A percentile compares a stretch with the other conserved stretches of the same genome.
Evolutionary conservation across 805 yeast genomes (phyloP).

Genomic region (Candida dendrica): DNA sequence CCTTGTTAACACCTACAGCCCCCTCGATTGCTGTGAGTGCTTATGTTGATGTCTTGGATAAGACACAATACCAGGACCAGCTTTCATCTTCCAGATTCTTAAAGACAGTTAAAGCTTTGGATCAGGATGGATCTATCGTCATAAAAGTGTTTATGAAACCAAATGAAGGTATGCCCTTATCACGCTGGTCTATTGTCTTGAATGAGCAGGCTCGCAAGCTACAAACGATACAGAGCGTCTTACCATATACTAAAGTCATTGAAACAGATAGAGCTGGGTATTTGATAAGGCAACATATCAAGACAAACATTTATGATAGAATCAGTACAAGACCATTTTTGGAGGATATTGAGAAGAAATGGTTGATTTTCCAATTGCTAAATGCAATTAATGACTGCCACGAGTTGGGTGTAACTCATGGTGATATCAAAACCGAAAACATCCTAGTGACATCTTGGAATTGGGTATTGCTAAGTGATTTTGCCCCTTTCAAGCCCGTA

Average conservation of each 20-base stretch:
- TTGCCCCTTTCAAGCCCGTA: conserved; percentile 79
- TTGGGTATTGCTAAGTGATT: conserved; percentile 78
- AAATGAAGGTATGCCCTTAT: conserved; percentile 21
- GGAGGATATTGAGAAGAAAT: conserved; percentile 70
- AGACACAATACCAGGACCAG: conserved; percentile 67
- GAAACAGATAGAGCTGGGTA: conserved; percentile 93
- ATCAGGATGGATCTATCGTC: conserved; percentile 62
- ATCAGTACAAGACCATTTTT: conserved; percentile 83
- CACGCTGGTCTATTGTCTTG: conserved; percentile 12
- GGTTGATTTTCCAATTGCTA: conserved; percentile 78
- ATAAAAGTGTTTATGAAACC: conserved; percentile 84
- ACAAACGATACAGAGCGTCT: conserved; percentile 47
- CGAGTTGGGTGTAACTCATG: conserved; percentile 58
- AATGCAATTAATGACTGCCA: conserved; percentile 62
- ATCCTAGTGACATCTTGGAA: conserved; percentile 82
- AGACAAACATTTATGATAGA: conserved; percentile 80
- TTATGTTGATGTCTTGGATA: conserved; percentile 72
- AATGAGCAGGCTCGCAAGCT: conserved; percentile 33
- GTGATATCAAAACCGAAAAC: conserved; percentile 90
- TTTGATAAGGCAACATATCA: conserved; percentile 72
- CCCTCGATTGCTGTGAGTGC: conserved; percentile 90
- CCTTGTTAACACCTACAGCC: conserved; percentile 82
- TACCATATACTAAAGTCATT: conserved; percentile 66
- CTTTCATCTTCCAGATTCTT: conserved; percentile 78
- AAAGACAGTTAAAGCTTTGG: conserved; percentile 77